Conservation (phyloP, 768 basidiomycete species). For the Suillus luteus region DNA sequence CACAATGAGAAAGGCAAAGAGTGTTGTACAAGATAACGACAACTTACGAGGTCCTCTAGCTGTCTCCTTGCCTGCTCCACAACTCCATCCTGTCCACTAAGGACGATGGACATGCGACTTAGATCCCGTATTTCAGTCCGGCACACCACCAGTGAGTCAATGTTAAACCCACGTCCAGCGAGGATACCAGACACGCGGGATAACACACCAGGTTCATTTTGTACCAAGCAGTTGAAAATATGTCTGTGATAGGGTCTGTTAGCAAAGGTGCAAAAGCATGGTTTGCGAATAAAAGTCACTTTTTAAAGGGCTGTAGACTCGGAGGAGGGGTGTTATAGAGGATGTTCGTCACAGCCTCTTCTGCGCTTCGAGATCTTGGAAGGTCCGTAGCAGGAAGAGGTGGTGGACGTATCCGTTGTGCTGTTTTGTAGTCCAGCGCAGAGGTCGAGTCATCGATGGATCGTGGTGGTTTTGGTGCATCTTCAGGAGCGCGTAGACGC, state of each 20-base stretch:
- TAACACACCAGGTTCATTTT: slow-evolving; percentile 99
- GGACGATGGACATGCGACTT: slow-evolving; percentile 96
- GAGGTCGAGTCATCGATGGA: slow-evolving; percentile 93
- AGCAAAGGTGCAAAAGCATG: slow-evolving; percentile 9
- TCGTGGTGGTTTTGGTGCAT: slow-evolving; percentile 70
- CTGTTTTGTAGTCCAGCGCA: slow-evolving; percentile 87
- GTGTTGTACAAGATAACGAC: slow-evolving; percentile 31
- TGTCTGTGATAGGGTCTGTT: slow-evolving; percentile 56
- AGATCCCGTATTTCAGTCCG: slow-evolving; percentile 96
- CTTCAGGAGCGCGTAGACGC: slow-evolving; percentile 19
- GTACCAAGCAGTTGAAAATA: slow-evolving; percentile 95
- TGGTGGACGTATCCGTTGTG: slow-evolving; percentile 72
- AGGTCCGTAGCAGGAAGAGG: slow-evolving; percentile 84
- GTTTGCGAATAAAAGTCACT: slow-evolving; percentile 43
- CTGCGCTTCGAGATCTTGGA: slow-evolving; percentile 82
- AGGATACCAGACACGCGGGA: slow-evolving; percentile 97
- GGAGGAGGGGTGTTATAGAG: slow-evolving; percentile 95
- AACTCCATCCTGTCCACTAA: slow-evolving; percentile 95
- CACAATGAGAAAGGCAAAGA: neutral
- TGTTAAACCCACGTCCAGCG: slow-evolving; percentile 97
- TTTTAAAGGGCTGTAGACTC: slow-evolving; percentile 89
- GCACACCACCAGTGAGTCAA: slow-evolving; percentile 98
- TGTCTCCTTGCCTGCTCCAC: slow-evolving; percentile 96
- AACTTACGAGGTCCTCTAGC: slow-evolving; percentile 89
- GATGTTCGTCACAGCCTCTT: slow-evolving; percentile 97